Evolutionary conservation across 2,329 filamentous ascomycete species (phyloP).

Genomic region (Ophiostoma tasmaniense): DNA sequence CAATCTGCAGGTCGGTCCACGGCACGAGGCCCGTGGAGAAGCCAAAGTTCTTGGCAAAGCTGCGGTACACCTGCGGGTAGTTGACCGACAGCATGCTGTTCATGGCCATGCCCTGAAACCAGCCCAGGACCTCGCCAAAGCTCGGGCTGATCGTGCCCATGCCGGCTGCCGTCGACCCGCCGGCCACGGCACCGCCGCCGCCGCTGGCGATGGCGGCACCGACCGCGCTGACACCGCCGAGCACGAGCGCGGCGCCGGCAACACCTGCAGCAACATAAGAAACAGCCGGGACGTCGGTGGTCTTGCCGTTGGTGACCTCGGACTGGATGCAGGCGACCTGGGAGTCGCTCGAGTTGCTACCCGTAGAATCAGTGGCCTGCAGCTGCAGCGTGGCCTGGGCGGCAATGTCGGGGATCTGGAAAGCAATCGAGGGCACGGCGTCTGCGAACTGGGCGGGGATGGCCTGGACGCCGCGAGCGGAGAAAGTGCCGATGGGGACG

Average conservation of each 20-base stretch:
- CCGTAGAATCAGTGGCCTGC: constrained; percentile 40
- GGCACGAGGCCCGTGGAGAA: constrained; percentile 81
- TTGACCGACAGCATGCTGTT: constrained; percentile 93
- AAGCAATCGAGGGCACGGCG: constrained; percentile 80
- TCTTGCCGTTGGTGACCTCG: constrained; percentile 78
- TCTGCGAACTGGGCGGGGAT: constrained; percentile 64
- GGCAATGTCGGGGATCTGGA: constrained; percentile 81
- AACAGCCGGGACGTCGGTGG: constrained; percentile 63
- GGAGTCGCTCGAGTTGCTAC: constrained; percentile 21
- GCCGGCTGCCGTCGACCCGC: constrained; percentile 38
- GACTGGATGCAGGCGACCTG: constrained; percentile 75
- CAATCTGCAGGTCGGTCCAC: constrained; percentile 69
- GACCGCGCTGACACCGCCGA: constrained; percentile 64
- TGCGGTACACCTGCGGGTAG: constrained; percentile 79
- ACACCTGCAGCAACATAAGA: constrained; percentile 78
- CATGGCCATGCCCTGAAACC: constrained; percentile 89
- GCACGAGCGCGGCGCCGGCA: constrained; percentile 69
- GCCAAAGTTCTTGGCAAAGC: constrained; percentile 85
- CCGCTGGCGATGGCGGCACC: constrained; percentile 32
- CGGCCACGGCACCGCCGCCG: constrained; percentile 42
- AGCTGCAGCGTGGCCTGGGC: constrained; percentile 75
- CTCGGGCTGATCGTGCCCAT: constrained; percentile 65
- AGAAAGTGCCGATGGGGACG: constrained; percentile 69
- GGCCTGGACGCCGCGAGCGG: constrained; percentile 60
- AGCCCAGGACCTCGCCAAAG: constrained; percentile 76